Conservation (phyloP, 2,329 filamentous ascomycete species). For the Fusarium transvaalense region DNA sequence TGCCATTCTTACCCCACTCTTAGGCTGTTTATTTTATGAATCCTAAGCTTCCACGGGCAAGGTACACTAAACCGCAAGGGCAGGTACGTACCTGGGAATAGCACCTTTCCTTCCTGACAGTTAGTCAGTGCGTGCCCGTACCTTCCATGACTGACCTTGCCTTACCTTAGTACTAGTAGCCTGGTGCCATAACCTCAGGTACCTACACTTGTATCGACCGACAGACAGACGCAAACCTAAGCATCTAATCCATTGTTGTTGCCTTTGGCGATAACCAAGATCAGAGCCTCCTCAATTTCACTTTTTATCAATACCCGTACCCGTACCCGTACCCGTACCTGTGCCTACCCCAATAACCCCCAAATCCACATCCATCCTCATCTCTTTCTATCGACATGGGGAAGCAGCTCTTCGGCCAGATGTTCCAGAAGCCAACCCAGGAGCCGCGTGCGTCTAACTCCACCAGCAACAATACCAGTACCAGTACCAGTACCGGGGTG, state of each 20-base stretch:
- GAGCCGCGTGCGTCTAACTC: constrained; percentile 41
- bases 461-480: constrained; percentile 35
- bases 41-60: too few relatives aligned
- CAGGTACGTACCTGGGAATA: constrained; percentile 27
- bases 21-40: too few relatives aligned
- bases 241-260: too few relatives aligned
- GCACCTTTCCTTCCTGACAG: constrained; percentile 7
- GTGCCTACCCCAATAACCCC: not conserved
- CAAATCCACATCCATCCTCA: constrained; percentile 10
- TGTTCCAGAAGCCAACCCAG: constrained; percentile 44
- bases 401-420: constrained; percentile 21
- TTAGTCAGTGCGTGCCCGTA: too few relatives aligned
- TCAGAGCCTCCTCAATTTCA: not conserved
- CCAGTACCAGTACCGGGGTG: constrained; percentile 31
- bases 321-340: too few relatives aligned
- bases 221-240: too few relatives aligned
- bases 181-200: too few relatives aligned
- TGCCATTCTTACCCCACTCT: too few relatives aligned
- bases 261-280: not conserved
- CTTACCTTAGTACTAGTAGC: too few relatives aligned
- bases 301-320: too few relatives aligned
- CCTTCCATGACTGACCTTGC: constrained; percentile 19
- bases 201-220: constrained; percentile 14
- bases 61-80: too few relatives aligned
- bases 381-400: constrained; percentile 9